These are phyloP conservation scores for Ajuga reptans DNA, from an alignment of 305 asterid genomes.

Conservation along the genomic window DNA sequence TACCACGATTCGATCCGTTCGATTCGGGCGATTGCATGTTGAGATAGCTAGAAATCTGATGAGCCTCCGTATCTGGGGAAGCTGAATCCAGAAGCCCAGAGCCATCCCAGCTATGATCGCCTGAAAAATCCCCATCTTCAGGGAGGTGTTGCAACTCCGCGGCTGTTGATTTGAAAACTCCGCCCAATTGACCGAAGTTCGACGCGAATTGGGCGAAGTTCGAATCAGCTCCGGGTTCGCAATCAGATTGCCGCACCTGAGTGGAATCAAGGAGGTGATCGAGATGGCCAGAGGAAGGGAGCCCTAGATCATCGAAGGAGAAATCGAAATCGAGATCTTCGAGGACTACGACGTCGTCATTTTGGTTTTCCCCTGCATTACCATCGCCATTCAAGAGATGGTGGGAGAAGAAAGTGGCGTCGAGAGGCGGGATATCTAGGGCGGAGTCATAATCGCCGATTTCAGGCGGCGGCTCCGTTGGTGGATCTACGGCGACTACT, in stretches of 20 bases:
- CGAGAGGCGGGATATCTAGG: slow-evolving; percentile 38
- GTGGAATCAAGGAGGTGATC: slow-evolving; percentile 27
- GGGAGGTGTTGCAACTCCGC: slow-evolving; percentile 33
- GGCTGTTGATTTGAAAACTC: slow-evolving; percentile 37
- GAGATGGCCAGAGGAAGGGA: slow-evolving; percentile 32
- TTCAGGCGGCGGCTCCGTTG: slow-evolving; percentile 21
- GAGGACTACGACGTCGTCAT: slow-evolving; percentile 32
- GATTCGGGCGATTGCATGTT: slow-evolving; percentile 72
- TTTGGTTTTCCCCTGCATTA: background rate
- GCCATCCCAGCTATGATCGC: slow-evolving; percentile 38
- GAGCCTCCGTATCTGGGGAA: slow-evolving; percentile 37
- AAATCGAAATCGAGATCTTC: slow-evolving; percentile 56
- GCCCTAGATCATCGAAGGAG: slow-evolving; percentile 55
- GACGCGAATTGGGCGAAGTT: slow-evolving; percentile 21
- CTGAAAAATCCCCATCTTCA: slow-evolving; percentile 24
- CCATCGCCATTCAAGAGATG: slow-evolving; percentile 16
- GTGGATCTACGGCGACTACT: slow-evolving; percentile 30
- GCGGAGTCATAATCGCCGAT: slow-evolving; percentile 24
- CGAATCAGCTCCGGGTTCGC: slow-evolving; percentile 25
- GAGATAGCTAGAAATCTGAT: slow-evolving; percentile 48
- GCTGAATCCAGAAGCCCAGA: slow-evolving; percentile 41
- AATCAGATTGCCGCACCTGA: slow-evolving; percentile 17
- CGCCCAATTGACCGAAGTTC: slow-evolving; percentile 24
- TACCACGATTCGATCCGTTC: slow-evolving; percentile 48
- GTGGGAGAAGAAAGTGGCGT: slow-evolving; percentile 32